phyloP scores from a whole-genome alignment of 768 basidiomycete genomes.

The Leccinum arenicola region DNA sequence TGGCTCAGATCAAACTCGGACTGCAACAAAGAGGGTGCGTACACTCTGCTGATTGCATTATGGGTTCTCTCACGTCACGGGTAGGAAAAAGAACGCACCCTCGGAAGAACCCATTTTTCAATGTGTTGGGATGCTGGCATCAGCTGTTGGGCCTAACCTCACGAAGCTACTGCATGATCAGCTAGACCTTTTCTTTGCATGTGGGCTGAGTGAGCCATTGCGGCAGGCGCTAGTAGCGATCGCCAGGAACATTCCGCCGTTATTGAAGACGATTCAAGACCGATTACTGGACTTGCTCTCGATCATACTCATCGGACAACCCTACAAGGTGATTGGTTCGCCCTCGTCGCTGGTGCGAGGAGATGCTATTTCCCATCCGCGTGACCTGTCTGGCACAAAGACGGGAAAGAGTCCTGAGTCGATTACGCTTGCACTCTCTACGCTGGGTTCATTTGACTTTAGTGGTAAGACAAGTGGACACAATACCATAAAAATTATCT shows the following conservation, averaged over 20 bases:
- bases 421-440: constrained; percentile 79
- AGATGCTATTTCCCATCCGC: constrained; percentile 46
- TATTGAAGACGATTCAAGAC: constrained; percentile 92
- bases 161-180: constrained; percentile 96
- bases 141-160: constrained; percentile 92
- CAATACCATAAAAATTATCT: constrained; percentile 5
- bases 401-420: constrained; percentile 63
- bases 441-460: constrained; percentile 92
- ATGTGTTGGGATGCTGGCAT: constrained; percentile 94
- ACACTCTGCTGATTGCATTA: background rate
- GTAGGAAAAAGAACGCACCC: constrained; percentile 83
- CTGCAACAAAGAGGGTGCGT: constrained; percentile 81
- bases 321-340: constrained; percentile 86
- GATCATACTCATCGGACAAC: constrained; percentile 72
- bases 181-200: constrained; percentile 93
- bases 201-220: constrained; percentile 87
- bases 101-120: constrained; percentile 96
- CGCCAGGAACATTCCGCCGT: constrained; percentile 81
- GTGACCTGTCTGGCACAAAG: constrained; percentile 53
- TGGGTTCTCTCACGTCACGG: constrained; percentile 5
- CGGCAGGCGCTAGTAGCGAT: constrained; percentile 82
- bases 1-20: constrained; percentile 86
- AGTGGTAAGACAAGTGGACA: constrained; percentile 52
- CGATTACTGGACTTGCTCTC: constrained; percentile 87
- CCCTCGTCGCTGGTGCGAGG: constrained; percentile 59